Conservation (phyloP, 768 basidiomycete genomes). For the Boletus pseudo-olivaceus region DNA sequence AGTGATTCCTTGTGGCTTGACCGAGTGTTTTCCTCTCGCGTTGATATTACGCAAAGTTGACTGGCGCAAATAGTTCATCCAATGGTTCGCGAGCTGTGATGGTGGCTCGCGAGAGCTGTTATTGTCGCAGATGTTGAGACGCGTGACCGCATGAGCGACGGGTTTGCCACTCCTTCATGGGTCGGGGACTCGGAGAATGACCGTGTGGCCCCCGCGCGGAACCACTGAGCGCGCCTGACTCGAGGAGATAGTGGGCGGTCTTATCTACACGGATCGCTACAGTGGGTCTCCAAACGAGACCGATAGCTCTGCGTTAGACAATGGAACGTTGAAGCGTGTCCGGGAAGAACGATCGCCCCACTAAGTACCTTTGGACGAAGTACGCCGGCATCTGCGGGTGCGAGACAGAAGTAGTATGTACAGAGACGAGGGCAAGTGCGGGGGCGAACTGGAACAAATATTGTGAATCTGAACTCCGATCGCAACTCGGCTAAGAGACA, state of each 20-base stretch:
- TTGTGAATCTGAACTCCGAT: no score
- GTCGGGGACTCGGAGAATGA: slow-evolving; percentile 6
- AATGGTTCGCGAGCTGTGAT: no score
- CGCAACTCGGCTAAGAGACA: no score
- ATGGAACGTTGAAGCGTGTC: no score
- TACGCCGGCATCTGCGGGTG: no score
- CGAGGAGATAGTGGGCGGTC: slow-evolving; percentile 9
- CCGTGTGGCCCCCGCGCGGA: slow-evolving; percentile 3
- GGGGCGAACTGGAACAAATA: no score
- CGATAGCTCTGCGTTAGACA: slow-evolving; percentile 5
- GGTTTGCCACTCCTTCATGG: slow-evolving; percentile 7
- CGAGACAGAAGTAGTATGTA: no score
- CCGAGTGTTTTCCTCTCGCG: slow-evolving; percentile 9
- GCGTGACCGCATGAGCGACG: slow-evolving; percentile 9
- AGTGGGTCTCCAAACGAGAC: not conserved
- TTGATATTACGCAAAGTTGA: slow-evolving; percentile 11
- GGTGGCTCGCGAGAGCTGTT: no score
- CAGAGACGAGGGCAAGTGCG: no score
- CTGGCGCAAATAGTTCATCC: not conserved
- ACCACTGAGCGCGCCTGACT: slow-evolving; percentile 9
- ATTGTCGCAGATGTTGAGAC: no score
- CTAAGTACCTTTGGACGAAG: no score
- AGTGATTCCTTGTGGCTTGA: slow-evolving; percentile 1
- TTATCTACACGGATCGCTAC: slow-evolving; percentile 7
- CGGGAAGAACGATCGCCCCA: no score